These are phyloP conservation scores for Coccomyxa sp. DNA, from an alignment of 139 green algal genomes.

Conservation along the genomic window DNA sequence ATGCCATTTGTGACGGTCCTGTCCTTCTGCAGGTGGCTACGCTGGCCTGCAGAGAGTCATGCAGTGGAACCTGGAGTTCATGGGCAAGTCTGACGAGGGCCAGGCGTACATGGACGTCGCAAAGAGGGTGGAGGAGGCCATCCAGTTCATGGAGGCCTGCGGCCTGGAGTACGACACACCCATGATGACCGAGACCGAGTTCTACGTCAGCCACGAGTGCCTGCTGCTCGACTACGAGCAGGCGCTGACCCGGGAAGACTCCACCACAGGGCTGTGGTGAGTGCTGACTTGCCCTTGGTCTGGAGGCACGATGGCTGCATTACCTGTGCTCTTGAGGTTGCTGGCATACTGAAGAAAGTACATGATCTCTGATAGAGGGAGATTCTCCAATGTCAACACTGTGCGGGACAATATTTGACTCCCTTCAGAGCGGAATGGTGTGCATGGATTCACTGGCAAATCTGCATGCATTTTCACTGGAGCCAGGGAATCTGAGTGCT, in stretches of 20 bases:
- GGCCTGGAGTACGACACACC: conserved; percentile 71
- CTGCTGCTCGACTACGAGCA: conserved; percentile 98
- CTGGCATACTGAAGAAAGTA: no score
- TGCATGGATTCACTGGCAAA: no score
- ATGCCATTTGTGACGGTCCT: not conserved
- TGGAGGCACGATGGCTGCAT: not conserved
- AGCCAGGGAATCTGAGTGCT: no score
- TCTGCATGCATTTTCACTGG: no score
- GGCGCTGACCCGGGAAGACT: conserved; percentile 87
- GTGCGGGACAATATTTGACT: no score
- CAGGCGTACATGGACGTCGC: conserved; percentile 88
- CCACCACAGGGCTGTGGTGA: conserved; percentile 55
- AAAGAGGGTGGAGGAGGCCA: conserved; percentile 83
- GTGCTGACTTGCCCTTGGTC: not conserved
- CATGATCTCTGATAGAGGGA: no score
- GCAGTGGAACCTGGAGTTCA: conserved; percentile 99
- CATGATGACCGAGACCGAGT: conserved; percentile 93
- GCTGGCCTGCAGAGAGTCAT: conserved; percentile 85
- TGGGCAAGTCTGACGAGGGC: conserved; percentile 82
- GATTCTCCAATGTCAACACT: no score
- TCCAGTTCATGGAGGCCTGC: conserved; percentile 93
- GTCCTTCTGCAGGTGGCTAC: conserved; percentile 68
- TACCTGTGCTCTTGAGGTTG: no score
- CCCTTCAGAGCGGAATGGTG: no score
- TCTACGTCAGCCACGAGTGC: conserved; percentile 92